Conservation (phyloP, 139 green algal species). For the Desmodesmus armatus region DNA sequence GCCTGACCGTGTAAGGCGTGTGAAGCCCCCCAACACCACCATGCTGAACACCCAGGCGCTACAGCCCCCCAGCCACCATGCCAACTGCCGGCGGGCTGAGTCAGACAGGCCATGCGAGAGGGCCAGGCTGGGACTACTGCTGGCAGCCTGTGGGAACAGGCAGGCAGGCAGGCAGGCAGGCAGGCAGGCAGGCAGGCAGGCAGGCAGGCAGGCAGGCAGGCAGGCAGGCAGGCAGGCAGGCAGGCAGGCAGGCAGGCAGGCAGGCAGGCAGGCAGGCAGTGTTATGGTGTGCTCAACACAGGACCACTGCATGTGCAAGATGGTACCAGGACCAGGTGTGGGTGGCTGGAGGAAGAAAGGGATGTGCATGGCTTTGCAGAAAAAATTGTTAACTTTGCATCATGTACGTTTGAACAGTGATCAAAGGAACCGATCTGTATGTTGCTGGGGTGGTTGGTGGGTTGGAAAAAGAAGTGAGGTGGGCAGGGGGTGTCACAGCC, state of each 20-base stretch:
- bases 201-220: slow-evolving; percentile 12
- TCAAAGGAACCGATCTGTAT: too few species aligned
- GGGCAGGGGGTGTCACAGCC: too few species aligned
- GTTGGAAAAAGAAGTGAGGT: too few species aligned
- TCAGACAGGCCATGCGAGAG: slow-evolving; percentile 42
- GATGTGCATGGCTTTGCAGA: not conserved
- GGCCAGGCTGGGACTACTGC: slow-evolving; percentile 24
- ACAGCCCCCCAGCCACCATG: slow-evolving; percentile 86
- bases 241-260: slow-evolving; percentile 11
- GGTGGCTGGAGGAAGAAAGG: not conserved
- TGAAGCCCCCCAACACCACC: slow-evolving; percentile 97
- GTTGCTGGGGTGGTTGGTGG: too few species aligned
- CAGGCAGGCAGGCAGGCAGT: slow-evolving; percentile 22
- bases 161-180: not conserved
- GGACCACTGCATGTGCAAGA: not conserved
- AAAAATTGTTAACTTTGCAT: not conserved
- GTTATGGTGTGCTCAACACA: too few species aligned
- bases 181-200: slow-evolving; percentile 4
- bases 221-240: slow-evolving; percentile 8
- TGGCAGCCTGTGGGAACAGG: not conserved
- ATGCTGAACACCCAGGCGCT: slow-evolving; percentile 94
- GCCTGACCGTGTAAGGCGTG: slow-evolving; percentile 94
- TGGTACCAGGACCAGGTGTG: not conserved
- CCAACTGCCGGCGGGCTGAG: slow-evolving; percentile 59
- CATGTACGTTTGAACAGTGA: not conserved